Evolutionary conservation across 2,329 filamentous ascomycete species (phyloP).

Genomic region (Scedosporium dehoogii): DNA sequence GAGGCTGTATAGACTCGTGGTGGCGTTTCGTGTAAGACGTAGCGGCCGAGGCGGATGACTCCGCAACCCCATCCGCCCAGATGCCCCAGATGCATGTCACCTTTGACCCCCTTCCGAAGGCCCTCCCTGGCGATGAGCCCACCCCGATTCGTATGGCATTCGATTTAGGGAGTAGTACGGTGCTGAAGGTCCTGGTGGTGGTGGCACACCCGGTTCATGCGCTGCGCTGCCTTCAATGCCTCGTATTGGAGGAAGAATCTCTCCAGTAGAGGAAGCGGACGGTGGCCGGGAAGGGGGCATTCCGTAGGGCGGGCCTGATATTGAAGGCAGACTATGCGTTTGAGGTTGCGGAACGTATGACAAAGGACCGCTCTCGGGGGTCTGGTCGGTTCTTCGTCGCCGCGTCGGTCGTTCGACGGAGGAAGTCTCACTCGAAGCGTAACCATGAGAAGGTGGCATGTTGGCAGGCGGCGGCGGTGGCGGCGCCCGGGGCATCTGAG

Average conservation of each 20-base stretch:
- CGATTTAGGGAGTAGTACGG: not conserved
- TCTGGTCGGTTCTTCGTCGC: conserved; percentile 37
- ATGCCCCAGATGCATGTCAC: not conserved
- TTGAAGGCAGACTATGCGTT: conserved; percentile 25
- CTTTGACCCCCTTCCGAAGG: not conserved
- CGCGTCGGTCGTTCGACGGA: conserved; percentile 35
- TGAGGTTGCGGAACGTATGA: conserved; percentile 17
- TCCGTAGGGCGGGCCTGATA: conserved; percentile 27
- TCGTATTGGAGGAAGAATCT: conserved; percentile 38
- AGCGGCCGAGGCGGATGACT: too few species aligned
- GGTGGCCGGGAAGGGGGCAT: conserved; percentile 24
- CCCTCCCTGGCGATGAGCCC: not conserved
- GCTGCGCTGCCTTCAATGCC: conserved; percentile 27
- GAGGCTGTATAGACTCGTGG: too few species aligned
- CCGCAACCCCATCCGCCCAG: too few species aligned
- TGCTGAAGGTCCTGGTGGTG: not conserved
- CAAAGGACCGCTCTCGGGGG: conserved; percentile 33
- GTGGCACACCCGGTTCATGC: conserved; percentile 2
- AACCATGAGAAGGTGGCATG: conserved; percentile 15
- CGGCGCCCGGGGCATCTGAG: conserved; percentile 20
- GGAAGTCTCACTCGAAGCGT: conserved; percentile 30
- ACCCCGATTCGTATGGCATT: not conserved
- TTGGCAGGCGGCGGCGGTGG: conserved; percentile 13
- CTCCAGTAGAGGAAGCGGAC: conserved; percentile 26
- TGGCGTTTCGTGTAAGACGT: too few species aligned